A percentile compares a stretch with the other conserved stretches of the same genome.
Evolutionary conservation across 192 early-diverging fungal genomes (phyloP).

Genomic region (Chytriomyces sp.): DNA sequence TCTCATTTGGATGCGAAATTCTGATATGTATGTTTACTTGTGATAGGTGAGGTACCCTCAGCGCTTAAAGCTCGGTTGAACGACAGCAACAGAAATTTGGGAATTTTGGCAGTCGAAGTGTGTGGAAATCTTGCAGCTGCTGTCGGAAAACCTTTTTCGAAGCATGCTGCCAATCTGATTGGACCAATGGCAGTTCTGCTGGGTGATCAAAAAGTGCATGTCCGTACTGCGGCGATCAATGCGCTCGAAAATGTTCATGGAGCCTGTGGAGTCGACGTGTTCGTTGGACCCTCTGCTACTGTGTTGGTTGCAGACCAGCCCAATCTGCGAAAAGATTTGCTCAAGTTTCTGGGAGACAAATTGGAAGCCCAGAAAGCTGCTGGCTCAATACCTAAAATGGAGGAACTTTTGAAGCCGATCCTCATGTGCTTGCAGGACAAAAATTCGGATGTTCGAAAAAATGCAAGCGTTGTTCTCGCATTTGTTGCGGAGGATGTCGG

Average conservation of each 20-base stretch:
- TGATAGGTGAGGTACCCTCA: slow-evolving; percentile 71
- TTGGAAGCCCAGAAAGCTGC: slow-evolving; percentile 53
- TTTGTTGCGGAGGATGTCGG: slow-evolving; percentile 74
- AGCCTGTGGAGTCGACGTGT: slow-evolving; percentile 72
- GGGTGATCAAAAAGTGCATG: slow-evolving; percentile 89
- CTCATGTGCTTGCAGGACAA: slow-evolving; percentile 88
- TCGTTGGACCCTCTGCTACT: slow-evolving; percentile 67
- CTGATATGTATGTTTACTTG: neutral
- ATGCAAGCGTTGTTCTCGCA: slow-evolving; percentile 72
- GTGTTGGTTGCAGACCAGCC: slow-evolving; percentile 83
- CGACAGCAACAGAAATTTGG: slow-evolving; percentile 92
- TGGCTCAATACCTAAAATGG: slow-evolving; percentile 62
- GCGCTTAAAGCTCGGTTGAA: slow-evolving; percentile 82
- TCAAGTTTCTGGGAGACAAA: slow-evolving; percentile 78
- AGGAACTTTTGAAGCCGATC: slow-evolving; percentile 68
- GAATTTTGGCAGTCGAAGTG: slow-evolving; percentile 80
- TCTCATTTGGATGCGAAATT: neutral
- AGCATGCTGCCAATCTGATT: slow-evolving; percentile 72
- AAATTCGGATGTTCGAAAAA: slow-evolving; percentile 87
- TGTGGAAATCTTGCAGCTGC: slow-evolving; percentile 75
- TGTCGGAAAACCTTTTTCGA: slow-evolving; percentile 87
- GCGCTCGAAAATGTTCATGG: slow-evolving; percentile 74
- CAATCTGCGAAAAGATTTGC: slow-evolving; percentile 82
- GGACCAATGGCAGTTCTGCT: slow-evolving; percentile 74
- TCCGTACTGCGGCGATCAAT: slow-evolving; percentile 76